phyloP scores from a whole-genome alignment of 345 rosid species.

The Euphorbia lathyris region DNA sequence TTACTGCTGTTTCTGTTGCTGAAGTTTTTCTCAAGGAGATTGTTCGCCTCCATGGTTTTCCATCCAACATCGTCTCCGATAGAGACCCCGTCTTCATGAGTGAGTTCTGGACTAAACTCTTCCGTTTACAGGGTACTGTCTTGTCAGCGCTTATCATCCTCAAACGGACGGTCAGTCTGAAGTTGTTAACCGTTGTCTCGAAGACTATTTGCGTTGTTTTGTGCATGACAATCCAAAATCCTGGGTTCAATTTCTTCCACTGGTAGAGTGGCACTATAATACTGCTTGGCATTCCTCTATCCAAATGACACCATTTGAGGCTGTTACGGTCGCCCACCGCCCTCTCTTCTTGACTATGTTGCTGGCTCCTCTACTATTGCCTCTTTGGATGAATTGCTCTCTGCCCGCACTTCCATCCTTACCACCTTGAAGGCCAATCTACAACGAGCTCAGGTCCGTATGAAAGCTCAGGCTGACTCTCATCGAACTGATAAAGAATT shows the following conservation, averaged over 20 bases:
- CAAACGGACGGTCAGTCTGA: background rate
- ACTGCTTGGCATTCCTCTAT: background rate
- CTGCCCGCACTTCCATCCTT: too few relatives aligned
- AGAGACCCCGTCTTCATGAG: background rate
- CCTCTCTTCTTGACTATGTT: background rate
- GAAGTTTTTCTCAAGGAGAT: background rate
- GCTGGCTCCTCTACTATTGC: background rate
- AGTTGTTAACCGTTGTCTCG: background rate
- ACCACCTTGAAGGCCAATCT: too few relatives aligned
- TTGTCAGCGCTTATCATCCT: background rate
- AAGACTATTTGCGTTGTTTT: background rate
- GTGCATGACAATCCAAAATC: background rate
- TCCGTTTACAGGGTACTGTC: background rate
- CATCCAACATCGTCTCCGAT: background rate
- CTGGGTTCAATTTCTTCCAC: background rate
- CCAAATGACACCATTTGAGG: background rate
- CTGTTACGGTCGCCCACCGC: background rate
- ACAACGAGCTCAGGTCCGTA: too few relatives aligned
- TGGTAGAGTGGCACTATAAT: background rate
- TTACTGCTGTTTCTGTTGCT: background rate
- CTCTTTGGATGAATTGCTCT: background rate
- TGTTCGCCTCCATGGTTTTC: background rate
- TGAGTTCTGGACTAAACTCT: background rate
- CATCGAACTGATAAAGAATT: too few relatives aligned
- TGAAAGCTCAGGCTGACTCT: too few relatives aligned